These are phyloP conservation scores for Aspergillus cejpii DNA, from an alignment of 2,329 filamentous ascomycete genomes.

Conservation along the genomic window DNA sequence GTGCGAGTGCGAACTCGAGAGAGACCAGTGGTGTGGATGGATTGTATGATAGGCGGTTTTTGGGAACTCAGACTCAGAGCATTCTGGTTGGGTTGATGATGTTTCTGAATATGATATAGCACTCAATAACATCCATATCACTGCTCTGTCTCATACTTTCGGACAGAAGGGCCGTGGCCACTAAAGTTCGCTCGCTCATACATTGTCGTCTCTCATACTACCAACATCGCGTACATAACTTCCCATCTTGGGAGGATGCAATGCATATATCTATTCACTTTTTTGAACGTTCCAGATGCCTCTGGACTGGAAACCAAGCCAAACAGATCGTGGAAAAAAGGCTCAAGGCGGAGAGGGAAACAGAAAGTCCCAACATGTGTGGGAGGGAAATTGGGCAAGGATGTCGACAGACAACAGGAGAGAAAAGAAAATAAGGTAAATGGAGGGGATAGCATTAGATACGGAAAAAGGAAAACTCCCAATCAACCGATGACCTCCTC, in stretches of 20 bases:
- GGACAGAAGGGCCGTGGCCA: no score
- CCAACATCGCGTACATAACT: constrained; percentile 19
- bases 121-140: no score
- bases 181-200: constrained; percentile 10
- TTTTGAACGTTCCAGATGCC: constrained; percentile 17
- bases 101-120: constrained; percentile 3
- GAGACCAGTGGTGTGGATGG: neutral
- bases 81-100: constrained; percentile 1
- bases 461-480: constrained; percentile 22
- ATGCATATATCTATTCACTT: constrained; percentile 25
- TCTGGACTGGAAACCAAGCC: constrained; percentile 16
- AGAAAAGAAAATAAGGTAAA: constrained; percentile 23
- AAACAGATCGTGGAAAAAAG: constrained; percentile 15
- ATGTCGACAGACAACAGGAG: constrained; percentile 27
- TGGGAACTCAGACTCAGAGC: neutral
- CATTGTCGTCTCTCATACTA: constrained; percentile 26
- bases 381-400: constrained; percentile 19
- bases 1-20: constrained; percentile 1
- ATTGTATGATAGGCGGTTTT: constrained; percentile 2
- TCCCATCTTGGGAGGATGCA: constrained; percentile 18
- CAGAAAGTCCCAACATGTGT: constrained; percentile 1
- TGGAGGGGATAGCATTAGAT: constrained; percentile 28
- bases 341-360: constrained; percentile 13
- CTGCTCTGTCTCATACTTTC: no score
- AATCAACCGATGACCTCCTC: constrained; percentile 63